Evolutionary conservation across 2,329 filamentous ascomycete species (phyloP).

Genomic region (Epicoccum nigrum): DNA sequence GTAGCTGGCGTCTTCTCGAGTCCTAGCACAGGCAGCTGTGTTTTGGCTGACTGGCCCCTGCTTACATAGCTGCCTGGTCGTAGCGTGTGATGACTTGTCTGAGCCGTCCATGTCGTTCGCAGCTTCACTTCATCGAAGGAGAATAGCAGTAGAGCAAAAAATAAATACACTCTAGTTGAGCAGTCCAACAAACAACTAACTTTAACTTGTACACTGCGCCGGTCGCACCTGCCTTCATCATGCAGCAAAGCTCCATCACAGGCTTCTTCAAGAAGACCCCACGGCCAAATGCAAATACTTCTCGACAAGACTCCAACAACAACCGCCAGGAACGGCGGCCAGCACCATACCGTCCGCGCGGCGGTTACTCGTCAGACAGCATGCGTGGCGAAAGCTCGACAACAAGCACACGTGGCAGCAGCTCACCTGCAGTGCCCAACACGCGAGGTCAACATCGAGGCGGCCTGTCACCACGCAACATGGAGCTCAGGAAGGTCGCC

Average conservation of each 20-base stretch:
- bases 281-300: slow-evolving; percentile 16
- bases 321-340: slow-evolving; percentile 14
- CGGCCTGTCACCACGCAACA: slow-evolving; percentile 29
- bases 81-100: slow-evolving; percentile 6
- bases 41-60: not conserved
- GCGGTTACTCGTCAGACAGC: slow-evolving; percentile 1
- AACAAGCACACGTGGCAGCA: not conserved
- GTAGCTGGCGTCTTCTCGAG: too few relatives aligned
- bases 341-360: slow-evolving; percentile 24
- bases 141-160: too few relatives aligned
- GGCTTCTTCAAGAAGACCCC: slow-evolving; percentile 23
- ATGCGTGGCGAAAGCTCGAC: not conserved
- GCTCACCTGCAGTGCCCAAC: slow-evolving; percentile 3
- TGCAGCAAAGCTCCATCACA: slow-evolving; percentile 33
- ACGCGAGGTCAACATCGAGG: slow-evolving; percentile 19
- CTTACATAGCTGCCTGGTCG: slow-evolving; percentile 15
- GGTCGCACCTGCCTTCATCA: slow-evolving; percentile 5
- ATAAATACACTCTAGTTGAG: too few relatives aligned
- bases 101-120: not conserved
- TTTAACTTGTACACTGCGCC: not conserved
- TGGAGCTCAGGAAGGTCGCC: slow-evolving; percentile 31
- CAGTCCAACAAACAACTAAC: not conserved
- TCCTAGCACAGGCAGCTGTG: not conserved
- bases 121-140: not conserved
- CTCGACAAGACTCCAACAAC: not conserved